Percentiles rank a stretch among this genome's conserved stretches.
phyloP scores from a whole-genome alignment of 495 filamentous ascomycete genomes.

The Copromyces sp. region DNA sequence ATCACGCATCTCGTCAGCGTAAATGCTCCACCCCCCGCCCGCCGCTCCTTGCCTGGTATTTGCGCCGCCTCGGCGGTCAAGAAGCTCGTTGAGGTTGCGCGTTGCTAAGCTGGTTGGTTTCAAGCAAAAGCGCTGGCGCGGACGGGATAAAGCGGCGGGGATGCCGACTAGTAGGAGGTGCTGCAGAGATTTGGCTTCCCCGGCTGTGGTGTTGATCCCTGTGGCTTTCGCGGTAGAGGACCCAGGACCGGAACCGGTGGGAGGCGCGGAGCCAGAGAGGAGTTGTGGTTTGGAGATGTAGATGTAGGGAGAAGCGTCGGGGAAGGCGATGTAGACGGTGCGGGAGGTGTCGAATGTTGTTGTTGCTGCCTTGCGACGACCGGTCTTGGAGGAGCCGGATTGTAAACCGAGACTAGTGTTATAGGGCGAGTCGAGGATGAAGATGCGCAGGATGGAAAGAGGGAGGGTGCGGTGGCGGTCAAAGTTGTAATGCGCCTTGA shows the following conservation, averaged over 20 bases:
- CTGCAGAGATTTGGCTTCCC: conserved; percentile 53
- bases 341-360: conserved; percentile 45
- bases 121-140: conserved; percentile 56
- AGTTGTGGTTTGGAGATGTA: conserved; percentile 52
- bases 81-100: conserved; percentile 54
- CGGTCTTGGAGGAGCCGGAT: conserved; percentile 46
- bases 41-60: conserved; percentile 28
- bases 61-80: conserved; percentile 47
- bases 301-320: conserved; percentile 62
- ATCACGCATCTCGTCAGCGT: conserved; percentile 43
- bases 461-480: conserved; percentile 51
- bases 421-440: conserved; percentile 65
- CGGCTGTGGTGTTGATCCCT: conserved; percentile 5
- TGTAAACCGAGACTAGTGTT: conserved; percentile 39
- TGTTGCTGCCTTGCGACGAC: conserved; percentile 20
- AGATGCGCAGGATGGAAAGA: conserved; percentile 62
- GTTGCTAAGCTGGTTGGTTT: conserved; percentile 55
- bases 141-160: conserved; percentile 64
- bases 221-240: not conserved
- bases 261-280: conserved; percentile 10
- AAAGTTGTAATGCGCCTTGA: conserved; percentile 73
- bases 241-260: not conserved
- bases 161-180: conserved; percentile 63
- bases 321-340: conserved; percentile 69
- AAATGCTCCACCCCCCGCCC: conserved; percentile 68